Percentiles rank a stretch among this genome's conserved stretches.
These are phyloP conservation scores for Diaporthe velutina DNA, from an alignment of 2,329 filamentous ascomycete species.

Conservation along the genomic window DNA sequence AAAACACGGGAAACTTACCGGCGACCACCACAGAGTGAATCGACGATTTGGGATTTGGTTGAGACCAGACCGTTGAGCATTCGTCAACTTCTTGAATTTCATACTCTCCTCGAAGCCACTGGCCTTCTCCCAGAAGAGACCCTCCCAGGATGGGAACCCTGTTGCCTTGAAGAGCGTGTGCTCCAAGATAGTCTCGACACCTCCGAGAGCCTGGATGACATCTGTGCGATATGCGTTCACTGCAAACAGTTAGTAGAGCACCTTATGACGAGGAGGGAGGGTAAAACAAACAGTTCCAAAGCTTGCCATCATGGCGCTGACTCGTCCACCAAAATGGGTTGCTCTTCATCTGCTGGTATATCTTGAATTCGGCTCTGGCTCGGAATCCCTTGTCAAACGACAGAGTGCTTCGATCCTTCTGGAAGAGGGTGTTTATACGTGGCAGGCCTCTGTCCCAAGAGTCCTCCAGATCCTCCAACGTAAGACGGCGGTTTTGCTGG, in stretches of 20 bases:
- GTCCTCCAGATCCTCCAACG: conserved; percentile 95
- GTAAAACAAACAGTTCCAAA: no score
- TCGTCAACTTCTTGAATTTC: conserved; percentile 99
- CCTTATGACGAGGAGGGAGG: no score
- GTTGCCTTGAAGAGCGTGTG: conserved; percentile 98
- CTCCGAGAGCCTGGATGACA: conserved; percentile 94
- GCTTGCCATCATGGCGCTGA: conserved; percentile 94
- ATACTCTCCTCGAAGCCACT: conserved; percentile 65
- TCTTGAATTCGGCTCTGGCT: conserved; percentile 95
- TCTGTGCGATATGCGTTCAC: conserved; percentile 97
- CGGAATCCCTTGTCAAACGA: conserved; percentile 99
- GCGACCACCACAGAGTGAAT: conserved; percentile 93
- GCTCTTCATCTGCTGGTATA: conserved; percentile 98
- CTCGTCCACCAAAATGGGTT: conserved; percentile 99
- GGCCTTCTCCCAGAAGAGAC: conserved; percentile 88
- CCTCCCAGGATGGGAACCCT: conserved; percentile 97
- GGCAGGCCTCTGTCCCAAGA: conserved; percentile 98
- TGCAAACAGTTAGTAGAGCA: no score
- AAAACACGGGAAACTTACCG: not conserved
- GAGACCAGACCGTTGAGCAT: conserved; percentile 94
- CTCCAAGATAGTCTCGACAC: conserved; percentile 97
- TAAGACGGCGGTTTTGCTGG: conserved; percentile 94
- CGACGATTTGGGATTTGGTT: conserved; percentile 99
- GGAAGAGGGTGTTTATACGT: conserved; percentile 98
- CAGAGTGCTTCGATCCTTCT: conserved; percentile 96